Evolutionary conservation across 306 rosid genomes (phyloP), one percentile per base, ranked within the genome.

Genomic region (Geum urbanum): DNA sequence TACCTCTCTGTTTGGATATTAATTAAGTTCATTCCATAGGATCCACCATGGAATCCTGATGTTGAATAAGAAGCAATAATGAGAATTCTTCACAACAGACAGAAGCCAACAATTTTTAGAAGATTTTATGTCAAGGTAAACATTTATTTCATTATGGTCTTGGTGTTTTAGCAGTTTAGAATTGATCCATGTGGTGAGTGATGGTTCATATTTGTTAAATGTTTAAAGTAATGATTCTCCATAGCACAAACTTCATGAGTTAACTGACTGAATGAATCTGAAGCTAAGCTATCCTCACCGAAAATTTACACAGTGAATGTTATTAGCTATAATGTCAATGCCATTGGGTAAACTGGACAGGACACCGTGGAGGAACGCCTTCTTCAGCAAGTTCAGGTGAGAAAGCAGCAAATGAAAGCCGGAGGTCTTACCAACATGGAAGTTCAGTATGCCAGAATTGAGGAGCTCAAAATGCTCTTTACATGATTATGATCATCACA

Each of bases 31-130:
- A 41, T 41, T 47, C 60, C 22, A 11, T 52, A 89, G 97, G 97
- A 92, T 78, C 97, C 97, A 64, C 86, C 92, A 95, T 92, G 96
- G 97, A 92, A 92, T 86, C 97, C 97, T 27, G 95, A 96, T 3
- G 95, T 87, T 22, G 94, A 91, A 79, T 96, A 89, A 76, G 90
- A 92, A 70, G 96, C 94, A 73, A 87, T 84, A 27, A 91, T 91
- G 97, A 75, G 97, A 71, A 91, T 87, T 67, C 92, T 85, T 81
- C 89, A 92, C 18, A 86, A 87, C 63, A 96, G 92, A 60, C 96
- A 91, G 76, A 77, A 84, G 63, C 73, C 80, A 59, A 85, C 57
- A 15, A 83, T 79, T 22, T 72, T 81, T 14, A 69, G 83, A 76
- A 79, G 84, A 79, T 86, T 86, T 75, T 77, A 81, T 62, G 86